Percentiles rank a stretch among this genome's conserved stretches.
Conservation (phyloP, 192 early-diverging fungal species). For the Coemansia biformis region DNA sequence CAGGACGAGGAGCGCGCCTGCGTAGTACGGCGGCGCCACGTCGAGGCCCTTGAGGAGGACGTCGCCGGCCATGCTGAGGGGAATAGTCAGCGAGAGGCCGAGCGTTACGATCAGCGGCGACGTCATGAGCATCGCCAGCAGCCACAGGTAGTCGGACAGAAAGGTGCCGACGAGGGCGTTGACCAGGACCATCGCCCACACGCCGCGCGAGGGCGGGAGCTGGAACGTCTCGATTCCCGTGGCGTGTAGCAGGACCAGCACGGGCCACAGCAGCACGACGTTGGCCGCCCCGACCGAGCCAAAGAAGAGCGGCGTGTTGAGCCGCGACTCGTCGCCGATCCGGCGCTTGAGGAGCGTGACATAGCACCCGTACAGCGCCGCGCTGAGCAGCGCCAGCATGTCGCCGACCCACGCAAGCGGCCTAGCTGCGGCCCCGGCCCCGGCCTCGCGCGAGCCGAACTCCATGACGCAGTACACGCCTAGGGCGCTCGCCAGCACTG, state of each 20-base stretch:
- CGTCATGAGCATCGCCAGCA: slow-evolving; percentile 71
- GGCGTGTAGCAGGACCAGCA: slow-evolving; percentile 56
- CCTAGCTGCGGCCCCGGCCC: not conserved
- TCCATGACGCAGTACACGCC: slow-evolving; percentile 61
- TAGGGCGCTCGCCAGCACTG: slow-evolving; percentile 59
- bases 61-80: slow-evolving; percentile 65
- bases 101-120: slow-evolving; percentile 77
- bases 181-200: slow-evolving; percentile 61
- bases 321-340: slow-evolving; percentile 61
- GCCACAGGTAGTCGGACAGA: slow-evolving; percentile 76
- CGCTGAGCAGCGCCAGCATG: slow-evolving; percentile 62
- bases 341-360: slow-evolving; percentile 64
- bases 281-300: slow-evolving; percentile 76
- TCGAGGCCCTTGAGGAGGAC: slow-evolving; percentile 58
- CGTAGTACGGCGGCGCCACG: slow-evolving; percentile 52
- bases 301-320: slow-evolving; percentile 72
- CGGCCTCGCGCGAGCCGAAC: slow-evolving; percentile 12
- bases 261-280: slow-evolving; percentile 60
- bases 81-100: slow-evolving; percentile 71
- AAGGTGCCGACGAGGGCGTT: slow-evolving; percentile 78
- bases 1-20: slow-evolving; percentile 63
- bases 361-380: slow-evolving; percentile 74
- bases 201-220: slow-evolving; percentile 48
- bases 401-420: slow-evolving; percentile 58
- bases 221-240: slow-evolving; percentile 61